Evolutionary conservation across 2,329 filamentous ascomycete genomes (phyloP).

Genomic region (Arthrobotrys pseudoclavata): DNA sequence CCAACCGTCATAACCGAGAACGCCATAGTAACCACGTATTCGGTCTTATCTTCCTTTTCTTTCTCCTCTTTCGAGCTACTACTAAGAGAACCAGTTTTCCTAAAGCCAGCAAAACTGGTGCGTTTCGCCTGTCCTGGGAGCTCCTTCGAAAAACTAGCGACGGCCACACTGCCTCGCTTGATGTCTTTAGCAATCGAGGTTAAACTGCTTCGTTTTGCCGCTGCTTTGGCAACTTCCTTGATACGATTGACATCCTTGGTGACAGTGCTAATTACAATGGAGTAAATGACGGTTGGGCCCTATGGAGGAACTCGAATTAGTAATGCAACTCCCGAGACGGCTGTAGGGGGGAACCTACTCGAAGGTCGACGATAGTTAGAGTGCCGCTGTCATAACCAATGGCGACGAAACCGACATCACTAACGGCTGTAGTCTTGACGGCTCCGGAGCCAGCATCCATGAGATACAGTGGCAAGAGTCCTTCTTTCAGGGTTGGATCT

Average conservation of each 20-base stretch:
- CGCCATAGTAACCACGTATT: slow-evolving; percentile 85
- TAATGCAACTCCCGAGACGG: background rate
- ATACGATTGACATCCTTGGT: slow-evolving; percentile 30
- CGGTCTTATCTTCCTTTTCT: slow-evolving; percentile 70
- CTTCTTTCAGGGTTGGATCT: slow-evolving; percentile 77
- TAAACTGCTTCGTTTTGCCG: slow-evolving; percentile 55
- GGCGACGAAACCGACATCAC: slow-evolving; percentile 93
- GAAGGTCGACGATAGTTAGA: slow-evolving; percentile 85
- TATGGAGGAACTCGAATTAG: slow-evolving; percentile 18
- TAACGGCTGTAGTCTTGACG: slow-evolving; percentile 82
- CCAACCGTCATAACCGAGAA: slow-evolving; percentile 95
- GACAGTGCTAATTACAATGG: slow-evolving; percentile 66
- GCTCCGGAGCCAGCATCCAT: slow-evolving; percentile 86
- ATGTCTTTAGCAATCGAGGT: slow-evolving; percentile 78
- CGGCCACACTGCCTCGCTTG: slow-evolving; percentile 74
- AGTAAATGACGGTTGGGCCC: slow-evolving; percentile 86
- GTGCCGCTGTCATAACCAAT: slow-evolving; percentile 86
- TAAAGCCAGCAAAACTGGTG: slow-evolving; percentile 67
- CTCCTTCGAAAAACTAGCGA: slow-evolving; percentile 6
- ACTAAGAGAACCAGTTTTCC: slow-evolving; percentile 66
- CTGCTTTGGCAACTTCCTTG: slow-evolving; percentile 13
- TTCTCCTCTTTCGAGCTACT: slow-evolving; percentile 1
- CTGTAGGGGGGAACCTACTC: slow-evolving; percentile 65
- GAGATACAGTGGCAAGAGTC: slow-evolving; percentile 82
- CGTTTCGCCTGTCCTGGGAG: slow-evolving; percentile 12